Percentiles rank a stretch among this genome's conserved stretches.
phyloP scores from a whole-genome alignment of 129 eudicot genomes.

The Centaurea solstitialis region DNA sequence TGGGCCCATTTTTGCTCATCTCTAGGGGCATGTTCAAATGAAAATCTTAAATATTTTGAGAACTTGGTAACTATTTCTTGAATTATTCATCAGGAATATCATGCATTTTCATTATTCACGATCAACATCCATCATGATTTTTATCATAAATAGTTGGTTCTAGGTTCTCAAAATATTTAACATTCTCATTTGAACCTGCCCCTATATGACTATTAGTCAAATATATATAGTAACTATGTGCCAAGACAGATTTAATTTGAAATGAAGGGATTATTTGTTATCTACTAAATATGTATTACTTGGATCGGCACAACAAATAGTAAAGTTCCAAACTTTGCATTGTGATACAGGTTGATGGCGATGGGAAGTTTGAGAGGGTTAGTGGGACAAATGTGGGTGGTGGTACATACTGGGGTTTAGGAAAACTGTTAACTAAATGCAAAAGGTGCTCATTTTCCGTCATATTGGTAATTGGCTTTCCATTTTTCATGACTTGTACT shows the following conservation, averaged over 20 bases:
- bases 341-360: slow-evolving; percentile 87
- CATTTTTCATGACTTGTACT: not conserved
- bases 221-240: not conserved
- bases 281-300: not conserved
- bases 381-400: slow-evolving; percentile 99
- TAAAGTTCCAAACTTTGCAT: not conserved
- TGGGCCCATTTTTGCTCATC: too few relatives aligned
- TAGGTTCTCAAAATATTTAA: not conserved
- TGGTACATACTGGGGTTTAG: slow-evolving; percentile 99
- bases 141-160: not conserved
- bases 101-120: not conserved
- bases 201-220: not conserved
- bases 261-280: not conserved
- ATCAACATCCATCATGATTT: not conserved
- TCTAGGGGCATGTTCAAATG: not conserved
- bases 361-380: slow-evolving; percentile 87
- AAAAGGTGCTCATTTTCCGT: slow-evolving; percentile 51
- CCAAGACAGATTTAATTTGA: not conserved
- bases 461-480: not conserved
- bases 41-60: not conserved
- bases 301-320: not conserved
- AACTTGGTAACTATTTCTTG: not conserved
- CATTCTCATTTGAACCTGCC: not conserved
- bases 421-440: slow-evolving; percentile 90
- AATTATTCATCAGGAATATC: not conserved